Base-by-base conservation (phyloP, 148 eudicot genomes). In the Selenicereus undatus region DNA sequence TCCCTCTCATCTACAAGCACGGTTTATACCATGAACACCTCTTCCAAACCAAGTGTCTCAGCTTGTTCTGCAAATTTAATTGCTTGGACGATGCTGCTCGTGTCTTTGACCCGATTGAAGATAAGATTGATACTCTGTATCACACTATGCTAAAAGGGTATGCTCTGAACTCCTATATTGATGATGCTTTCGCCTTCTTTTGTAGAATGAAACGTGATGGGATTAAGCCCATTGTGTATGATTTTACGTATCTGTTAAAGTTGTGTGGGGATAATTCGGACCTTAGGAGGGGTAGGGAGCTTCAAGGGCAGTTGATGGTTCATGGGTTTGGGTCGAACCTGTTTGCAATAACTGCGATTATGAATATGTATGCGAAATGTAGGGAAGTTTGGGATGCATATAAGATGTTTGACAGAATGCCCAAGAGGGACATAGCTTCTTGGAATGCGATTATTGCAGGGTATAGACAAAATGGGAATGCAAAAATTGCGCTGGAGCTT, bases 321-420 rank as follows among this genome's bases (percentile, higher is more conserved):
- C 81, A 84, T 84, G 98, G 98, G 82, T 88, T 79, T 72, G 83
- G 76, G 3, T 74, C 73, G 48, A 79, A 92, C 84, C 76, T 91
- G 88, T 89, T 82, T 83, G 93, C 87, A 0, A 90, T 91, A 93
- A 89, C 90, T 10, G 89, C 95, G 64, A 83, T 91, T 75, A 86
- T 94, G 86, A 94, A 86, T 72, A 74, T 94, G 91, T 94, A 92
- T 64, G 93, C 93, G 0, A 94, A 94, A 82, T 94, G 98, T 81
- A 82, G 87, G 58, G 76, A 81, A 35, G 60, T 91, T 32, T 78
- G 70, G 29, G 97, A 92, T 65, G 98, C 98, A 0, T 87, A 87
- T 74, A 91, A 90, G 88, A 77, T 93, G 97, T 94, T 94, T 73
- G 95, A 87, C 76, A 89, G 86, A 88, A 92, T 94, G 93, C 87